A percentile compares a stretch with the other conserved stretches of the same genome.
phyloP scores from a whole-genome alignment of 305 asterid genomes.

The Plantago rigida region DNA sequence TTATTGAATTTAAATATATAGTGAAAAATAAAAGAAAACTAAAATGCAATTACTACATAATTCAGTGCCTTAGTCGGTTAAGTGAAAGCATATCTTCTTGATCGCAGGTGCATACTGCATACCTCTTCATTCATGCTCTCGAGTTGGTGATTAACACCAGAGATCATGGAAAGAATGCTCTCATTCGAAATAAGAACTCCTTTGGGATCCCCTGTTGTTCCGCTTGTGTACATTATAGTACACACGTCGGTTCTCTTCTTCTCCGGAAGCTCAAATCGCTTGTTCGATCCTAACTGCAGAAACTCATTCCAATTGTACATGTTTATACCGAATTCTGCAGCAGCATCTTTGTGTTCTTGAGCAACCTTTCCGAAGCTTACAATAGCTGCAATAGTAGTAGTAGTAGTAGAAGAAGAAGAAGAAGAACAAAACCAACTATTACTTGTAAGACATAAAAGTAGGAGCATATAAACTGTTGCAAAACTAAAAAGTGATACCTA shows the following conservation, averaged over 20 bases:
- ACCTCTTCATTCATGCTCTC: slow-evolving; percentile 67
- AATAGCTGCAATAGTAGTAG: slow-evolving; percentile 36
- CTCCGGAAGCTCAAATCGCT: slow-evolving; percentile 45
- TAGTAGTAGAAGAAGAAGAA: no score
- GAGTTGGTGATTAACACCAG: slow-evolving; percentile 64
- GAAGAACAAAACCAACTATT: slow-evolving; percentile 8
- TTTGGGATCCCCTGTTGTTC: slow-evolving; percentile 84
- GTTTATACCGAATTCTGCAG: slow-evolving; percentile 40
- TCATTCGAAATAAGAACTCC: slow-evolving; percentile 69
- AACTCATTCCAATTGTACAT: slow-evolving; percentile 71
- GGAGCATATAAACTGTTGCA: slow-evolving; percentile 3
- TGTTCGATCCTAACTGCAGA: slow-evolving; percentile 52
- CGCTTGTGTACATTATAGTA: slow-evolving; percentile 86
- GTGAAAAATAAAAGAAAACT: not conserved
- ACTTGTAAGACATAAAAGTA: not conserved
- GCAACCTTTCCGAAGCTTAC: slow-evolving; percentile 65
- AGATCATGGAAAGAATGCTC: slow-evolving; percentile 58
- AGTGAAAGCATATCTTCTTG: not conserved
- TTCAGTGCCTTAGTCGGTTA: not conserved
- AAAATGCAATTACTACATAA: no score
- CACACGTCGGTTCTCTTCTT: slow-evolving; percentile 58
- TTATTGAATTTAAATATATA: no score
- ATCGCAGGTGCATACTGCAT: no score
- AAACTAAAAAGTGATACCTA: slow-evolving; percentile 28
- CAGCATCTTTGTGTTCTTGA: slow-evolving; percentile 42